These are phyloP conservation scores for Eleusine coracana DNA, from an alignment of 176 grass and related monocot genomes.

Conservation along the genomic window DNA sequence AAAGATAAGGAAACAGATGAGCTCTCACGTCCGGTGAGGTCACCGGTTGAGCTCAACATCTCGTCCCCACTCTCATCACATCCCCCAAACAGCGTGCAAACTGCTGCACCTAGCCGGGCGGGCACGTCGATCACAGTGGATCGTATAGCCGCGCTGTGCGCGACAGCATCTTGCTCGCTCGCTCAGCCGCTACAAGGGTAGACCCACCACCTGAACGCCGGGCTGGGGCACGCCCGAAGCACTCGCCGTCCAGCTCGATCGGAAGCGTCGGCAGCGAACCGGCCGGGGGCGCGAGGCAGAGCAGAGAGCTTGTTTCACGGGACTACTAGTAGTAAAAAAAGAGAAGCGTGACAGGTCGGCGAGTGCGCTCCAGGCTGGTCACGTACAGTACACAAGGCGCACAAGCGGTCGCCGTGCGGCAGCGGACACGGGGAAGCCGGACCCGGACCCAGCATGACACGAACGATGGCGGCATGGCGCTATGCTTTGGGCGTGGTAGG, in stretches of 20 bases:
- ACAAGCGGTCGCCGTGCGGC: background rate
- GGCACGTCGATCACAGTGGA: background rate
- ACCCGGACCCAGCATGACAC: background rate
- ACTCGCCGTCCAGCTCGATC: background rate
- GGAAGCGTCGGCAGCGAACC: background rate
- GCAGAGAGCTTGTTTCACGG: background rate
- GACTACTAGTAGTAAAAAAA: no score
- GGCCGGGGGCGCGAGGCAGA: background rate
- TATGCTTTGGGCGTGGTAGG: background rate
- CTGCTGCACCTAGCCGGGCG: background rate
- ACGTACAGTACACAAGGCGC: background rate
- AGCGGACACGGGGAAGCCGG: conserved; percentile 11
- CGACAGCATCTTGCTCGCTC: background rate
- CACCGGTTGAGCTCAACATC: background rate
- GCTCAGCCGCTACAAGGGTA: background rate
- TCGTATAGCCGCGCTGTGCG: background rate
- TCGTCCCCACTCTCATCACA: background rate
- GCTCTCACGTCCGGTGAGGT: conserved; percentile 17
- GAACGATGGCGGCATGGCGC: background rate
- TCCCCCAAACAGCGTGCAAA: background rate
- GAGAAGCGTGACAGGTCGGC: background rate
- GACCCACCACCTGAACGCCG: background rate
- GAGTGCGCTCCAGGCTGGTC: background rate
- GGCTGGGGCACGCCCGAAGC: background rate
- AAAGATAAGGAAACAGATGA: background rate